Evolutionary conservation across 1,139 yeast species (phyloP).

Genomic region (Yamadazyma dushanensis): DNA sequence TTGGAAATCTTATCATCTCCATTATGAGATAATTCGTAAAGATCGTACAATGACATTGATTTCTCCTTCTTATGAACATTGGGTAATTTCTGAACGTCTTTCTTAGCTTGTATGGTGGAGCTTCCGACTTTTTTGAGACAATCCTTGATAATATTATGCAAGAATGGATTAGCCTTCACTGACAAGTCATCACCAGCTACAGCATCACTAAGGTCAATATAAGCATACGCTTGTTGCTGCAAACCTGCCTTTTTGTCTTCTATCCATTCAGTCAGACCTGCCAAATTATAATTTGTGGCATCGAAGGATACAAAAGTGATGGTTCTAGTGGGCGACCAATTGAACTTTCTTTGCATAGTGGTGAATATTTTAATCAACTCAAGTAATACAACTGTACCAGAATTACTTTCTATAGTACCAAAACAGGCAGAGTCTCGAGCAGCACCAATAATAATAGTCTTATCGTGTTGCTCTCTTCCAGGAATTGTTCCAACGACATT

Average conservation of each 20-base stretch:
- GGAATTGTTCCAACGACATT: conserved; percentile 75
- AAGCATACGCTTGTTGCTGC: conserved; percentile 63
- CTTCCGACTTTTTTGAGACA: conserved; percentile 37
- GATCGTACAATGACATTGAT: conserved; percentile 24
- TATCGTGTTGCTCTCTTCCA: conserved; percentile 78
- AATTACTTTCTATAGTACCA: conserved; percentile 72
- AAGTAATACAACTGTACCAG: conserved; percentile 74
- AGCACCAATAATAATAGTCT: conserved; percentile 80
- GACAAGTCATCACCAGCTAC: conserved; percentile 62
- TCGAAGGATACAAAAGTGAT: conserved; percentile 87
- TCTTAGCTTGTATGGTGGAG: conserved; percentile 11
- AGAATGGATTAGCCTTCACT: conserved; percentile 66
- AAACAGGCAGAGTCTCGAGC: conserved; percentile 75
- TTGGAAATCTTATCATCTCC: conserved; percentile 34
- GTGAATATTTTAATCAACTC: conserved; percentile 74
- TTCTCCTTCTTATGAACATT: conserved; percentile 11
- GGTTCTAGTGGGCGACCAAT: conserved; percentile 85
- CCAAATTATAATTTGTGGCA: conserved; percentile 77
- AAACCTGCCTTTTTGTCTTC: conserved; percentile 57
- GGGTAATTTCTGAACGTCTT: conserved; percentile 1
- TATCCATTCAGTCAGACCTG: conserved; percentile 83
- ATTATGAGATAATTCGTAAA: conserved; percentile 26
- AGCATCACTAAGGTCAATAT: conserved; percentile 76
- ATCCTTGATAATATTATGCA: conserved; percentile 46
- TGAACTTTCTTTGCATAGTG: conserved; percentile 59